A percentile compares a stretch with the other conserved stretches of the same genome.
These are phyloP conservation scores for Aspergillus nidulans DNA, from an alignment of 495 filamentous ascomycete genomes.

Conservation along the genomic window DNA sequence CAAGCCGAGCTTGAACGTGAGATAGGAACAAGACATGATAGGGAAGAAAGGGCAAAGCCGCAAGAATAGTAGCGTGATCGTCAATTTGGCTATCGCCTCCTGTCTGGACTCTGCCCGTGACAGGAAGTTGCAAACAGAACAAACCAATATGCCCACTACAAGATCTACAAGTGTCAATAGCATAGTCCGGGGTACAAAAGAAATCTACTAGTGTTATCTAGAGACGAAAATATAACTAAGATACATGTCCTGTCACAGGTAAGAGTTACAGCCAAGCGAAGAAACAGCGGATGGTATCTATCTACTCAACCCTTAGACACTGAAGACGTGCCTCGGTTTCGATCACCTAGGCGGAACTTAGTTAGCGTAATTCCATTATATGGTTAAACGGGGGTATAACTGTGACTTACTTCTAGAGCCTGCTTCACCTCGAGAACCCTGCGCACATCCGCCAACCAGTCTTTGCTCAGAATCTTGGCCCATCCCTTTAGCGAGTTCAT, in stretches of 20 bases:
- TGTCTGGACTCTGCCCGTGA: slow-evolving; percentile 2
- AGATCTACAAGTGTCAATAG: not conserved
- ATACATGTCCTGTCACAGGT: slow-evolving; percentile 39
- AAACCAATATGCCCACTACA: slow-evolving; percentile 11
- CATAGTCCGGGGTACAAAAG: slow-evolving; percentile 19
- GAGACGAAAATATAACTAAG: slow-evolving; percentile 39
- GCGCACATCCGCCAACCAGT: slow-evolving; percentile 87
- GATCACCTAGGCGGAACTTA: slow-evolving; percentile 34
- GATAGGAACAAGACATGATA: not conserved
- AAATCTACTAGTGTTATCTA: slow-evolving; percentile 44
- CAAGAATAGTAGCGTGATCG: not conserved
- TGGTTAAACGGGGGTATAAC: not conserved
- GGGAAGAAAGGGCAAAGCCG: not conserved
- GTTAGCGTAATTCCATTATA: slow-evolving; percentile 18
- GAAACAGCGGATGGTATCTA: slow-evolving; percentile 28
- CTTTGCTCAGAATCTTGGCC: slow-evolving; percentile 87
- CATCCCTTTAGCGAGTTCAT: slow-evolving; percentile 90
- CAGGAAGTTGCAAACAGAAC: slow-evolving; percentile 20
- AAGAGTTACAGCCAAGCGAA: slow-evolving; percentile 35
- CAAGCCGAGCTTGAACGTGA: not conserved
- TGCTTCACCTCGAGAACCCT: slow-evolving; percentile 91
- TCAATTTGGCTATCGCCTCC: not conserved
- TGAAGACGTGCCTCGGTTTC: slow-evolving; percentile 48
- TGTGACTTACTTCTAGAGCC: slow-evolving; percentile 76
- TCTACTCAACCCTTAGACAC: slow-evolving; percentile 47